phyloP scores from a whole-genome alignment of 306 rosid species.

The Prunus armeniaca region DNA sequence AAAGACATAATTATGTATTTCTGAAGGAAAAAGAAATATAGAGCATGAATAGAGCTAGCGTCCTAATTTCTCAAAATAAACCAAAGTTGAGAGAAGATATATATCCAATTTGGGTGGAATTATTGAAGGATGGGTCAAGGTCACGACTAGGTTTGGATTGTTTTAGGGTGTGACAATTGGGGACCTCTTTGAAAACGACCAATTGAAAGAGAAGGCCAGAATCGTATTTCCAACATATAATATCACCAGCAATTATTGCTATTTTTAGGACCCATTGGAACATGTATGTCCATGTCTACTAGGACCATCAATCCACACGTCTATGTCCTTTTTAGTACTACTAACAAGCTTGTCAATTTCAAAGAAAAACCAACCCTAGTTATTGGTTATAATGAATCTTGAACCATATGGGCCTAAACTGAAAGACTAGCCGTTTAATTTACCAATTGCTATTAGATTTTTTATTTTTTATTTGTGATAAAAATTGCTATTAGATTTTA shows the following conservation, averaged over 20 bases:
- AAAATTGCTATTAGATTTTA: not conserved
- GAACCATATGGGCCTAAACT: slow-evolving; percentile 33
- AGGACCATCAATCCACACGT: slow-evolving; percentile 22
- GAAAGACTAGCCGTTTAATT: not conserved
- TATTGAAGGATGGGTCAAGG: slow-evolving; percentile 47
- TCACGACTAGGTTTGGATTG: slow-evolving; percentile 44
- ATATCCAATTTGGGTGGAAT: slow-evolving; percentile 23
- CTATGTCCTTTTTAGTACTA: slow-evolving; percentile 25
- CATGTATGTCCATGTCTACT: slow-evolving; percentile 21
- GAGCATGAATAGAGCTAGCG: too few relatives aligned
- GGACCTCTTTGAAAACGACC: slow-evolving; percentile 31
- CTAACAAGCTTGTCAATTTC: slow-evolving; percentile 27
- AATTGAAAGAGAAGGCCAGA: slow-evolving; percentile 29
- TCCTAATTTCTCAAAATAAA: too few relatives aligned
- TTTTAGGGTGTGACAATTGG: slow-evolving; percentile 30
- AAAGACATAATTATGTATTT: too few relatives aligned
- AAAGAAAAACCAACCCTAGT: not conserved
- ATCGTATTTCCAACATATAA: slow-evolving; percentile 24
- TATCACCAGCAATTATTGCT: slow-evolving; percentile 37
- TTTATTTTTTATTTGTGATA: too few relatives aligned
- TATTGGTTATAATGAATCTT: slow-evolving; percentile 26
- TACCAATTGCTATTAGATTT: not conserved
- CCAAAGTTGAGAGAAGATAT: too few relatives aligned
- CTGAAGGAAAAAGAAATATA: too few relatives aligned
- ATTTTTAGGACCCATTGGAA: slow-evolving; percentile 27